A percentile compares a stretch with the other conserved stretches of the same genome.
Conservation (phyloP, 2,329 filamentous ascomycete species). For the Colletotrichum coccodes region DNA sequence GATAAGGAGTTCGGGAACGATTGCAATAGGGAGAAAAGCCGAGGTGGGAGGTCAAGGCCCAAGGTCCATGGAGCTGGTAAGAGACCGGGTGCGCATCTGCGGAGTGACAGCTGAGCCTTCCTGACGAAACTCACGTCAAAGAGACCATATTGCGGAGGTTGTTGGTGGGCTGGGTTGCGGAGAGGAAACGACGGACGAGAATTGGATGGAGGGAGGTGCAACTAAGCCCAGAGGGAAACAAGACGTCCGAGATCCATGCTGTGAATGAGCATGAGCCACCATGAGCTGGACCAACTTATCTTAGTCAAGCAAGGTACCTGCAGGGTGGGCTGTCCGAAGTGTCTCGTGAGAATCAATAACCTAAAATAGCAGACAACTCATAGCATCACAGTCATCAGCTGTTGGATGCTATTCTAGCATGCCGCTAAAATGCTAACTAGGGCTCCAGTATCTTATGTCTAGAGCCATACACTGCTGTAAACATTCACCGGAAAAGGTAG, state of each 20-base stretch:
- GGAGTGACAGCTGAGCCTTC: conserved; percentile 22
- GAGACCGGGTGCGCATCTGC: background rate
- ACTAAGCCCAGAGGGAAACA: background rate
- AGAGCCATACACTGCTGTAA: background rate
- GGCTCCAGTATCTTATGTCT: background rate
- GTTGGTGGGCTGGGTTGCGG: background rate
- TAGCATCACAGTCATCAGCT: background rate
- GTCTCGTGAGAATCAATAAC: background rate
- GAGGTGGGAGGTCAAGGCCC: background rate
- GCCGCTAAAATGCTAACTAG: too few relatives aligned
- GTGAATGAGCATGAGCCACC: conserved; percentile 16
- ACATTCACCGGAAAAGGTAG: background rate
- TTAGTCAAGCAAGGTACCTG: background rate
- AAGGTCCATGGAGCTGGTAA: background rate
- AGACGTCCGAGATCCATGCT: background rate
- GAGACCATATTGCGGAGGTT: conserved; percentile 8
- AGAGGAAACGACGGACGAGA: background rate
- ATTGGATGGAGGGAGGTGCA: conserved; percentile 5
- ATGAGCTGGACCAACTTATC: conserved; percentile 14
- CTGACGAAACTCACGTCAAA: conserved; percentile 15
- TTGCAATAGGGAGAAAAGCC: conserved; percentile 7
- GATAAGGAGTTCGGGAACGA: conserved; percentile 20
- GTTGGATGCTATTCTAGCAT: background rate
- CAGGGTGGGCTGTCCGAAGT: too few relatives aligned
- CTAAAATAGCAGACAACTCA: background rate